These are phyloP conservation scores for Globisporangium nodosum DNA, from an alignment of 352 stramenopile genomes.

Conservation along the genomic window DNA sequence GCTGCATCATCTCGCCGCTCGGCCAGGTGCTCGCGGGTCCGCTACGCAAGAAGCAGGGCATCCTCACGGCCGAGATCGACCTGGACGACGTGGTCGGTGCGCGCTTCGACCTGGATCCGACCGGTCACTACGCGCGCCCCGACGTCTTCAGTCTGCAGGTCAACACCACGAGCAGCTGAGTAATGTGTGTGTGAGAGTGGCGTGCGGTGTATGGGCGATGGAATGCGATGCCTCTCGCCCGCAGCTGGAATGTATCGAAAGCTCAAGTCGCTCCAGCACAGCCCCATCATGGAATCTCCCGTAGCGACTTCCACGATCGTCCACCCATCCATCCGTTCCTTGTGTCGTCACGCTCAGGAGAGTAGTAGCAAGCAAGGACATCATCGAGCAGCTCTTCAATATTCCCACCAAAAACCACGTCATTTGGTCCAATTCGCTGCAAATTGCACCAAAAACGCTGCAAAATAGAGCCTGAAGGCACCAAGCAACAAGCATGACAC, in stretches of 20 bases:
- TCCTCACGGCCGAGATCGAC: constrained; percentile 20
- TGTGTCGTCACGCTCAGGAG: neutral
- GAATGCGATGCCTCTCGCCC: no score
- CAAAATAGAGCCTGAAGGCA: no score
- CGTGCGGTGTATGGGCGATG: no score
- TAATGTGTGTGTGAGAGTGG: neutral
- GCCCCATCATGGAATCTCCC: no score
- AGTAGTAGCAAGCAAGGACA: no score
- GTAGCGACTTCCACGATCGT: no score
- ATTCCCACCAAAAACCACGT: neutral
- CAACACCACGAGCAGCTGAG: neutral
- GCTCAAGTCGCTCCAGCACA: no score
- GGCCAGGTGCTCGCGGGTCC: constrained; percentile 19
- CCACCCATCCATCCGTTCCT: no score
- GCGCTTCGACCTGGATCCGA: constrained; percentile 19
- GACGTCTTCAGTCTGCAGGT: constrained; percentile 17
- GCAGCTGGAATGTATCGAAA: no score
- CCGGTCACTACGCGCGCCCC: constrained; percentile 18
- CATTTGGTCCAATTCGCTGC: no score
- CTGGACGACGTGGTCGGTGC: constrained; percentile 16
- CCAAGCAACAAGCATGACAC: neutral
- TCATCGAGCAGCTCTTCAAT: no score
- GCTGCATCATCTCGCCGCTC: constrained; percentile 23
- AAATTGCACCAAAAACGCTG: no score
- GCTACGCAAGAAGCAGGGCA: constrained; percentile 13